phyloP scores from a whole-genome alignment of 2,329 filamentous ascomycete species.

The Fusarium mundagurra region DNA sequence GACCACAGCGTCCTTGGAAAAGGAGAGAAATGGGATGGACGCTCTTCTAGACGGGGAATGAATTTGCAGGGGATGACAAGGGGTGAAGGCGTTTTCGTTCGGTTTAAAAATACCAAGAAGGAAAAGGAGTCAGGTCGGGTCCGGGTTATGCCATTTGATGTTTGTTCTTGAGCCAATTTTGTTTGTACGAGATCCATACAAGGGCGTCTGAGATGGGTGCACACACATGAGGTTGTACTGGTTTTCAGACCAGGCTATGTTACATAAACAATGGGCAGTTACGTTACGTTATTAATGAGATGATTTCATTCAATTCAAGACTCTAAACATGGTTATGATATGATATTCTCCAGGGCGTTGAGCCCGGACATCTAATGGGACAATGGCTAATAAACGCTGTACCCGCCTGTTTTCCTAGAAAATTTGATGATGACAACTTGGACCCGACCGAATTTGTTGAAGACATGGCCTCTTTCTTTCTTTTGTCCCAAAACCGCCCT shows the following conservation, averaged over 20 bases:
- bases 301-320: neutral
- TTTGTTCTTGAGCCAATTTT: slow-evolving; percentile 19
- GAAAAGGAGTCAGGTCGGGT: slow-evolving; percentile 34
- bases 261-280: neutral
- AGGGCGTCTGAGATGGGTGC: slow-evolving; percentile 4
- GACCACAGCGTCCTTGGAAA: slow-evolving; percentile 56
- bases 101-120: slow-evolving; percentile 36
- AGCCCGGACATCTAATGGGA: slow-evolving; percentile 45
- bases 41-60: slow-evolving; percentile 57
- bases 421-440: slow-evolving; percentile 28
- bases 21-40: slow-evolving; percentile 58
- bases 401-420: slow-evolving; percentile 23
- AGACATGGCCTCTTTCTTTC: slow-evolving; percentile 41
- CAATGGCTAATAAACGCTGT: slow-evolving; percentile 31
- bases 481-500: slow-evolving; percentile 26
- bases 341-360: slow-evolving; percentile 43
- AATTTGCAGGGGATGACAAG: slow-evolving; percentile 1
- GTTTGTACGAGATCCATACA: slow-evolving; percentile 19
- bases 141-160: slow-evolving; percentile 9
- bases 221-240: neutral
- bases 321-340: neutral
- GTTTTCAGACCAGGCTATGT: neutral
- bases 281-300: neutral
- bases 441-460: slow-evolving; percentile 46
- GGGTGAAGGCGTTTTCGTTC: slow-evolving; percentile 37